A percentile compares a stretch with the other conserved stretches of the same genome.
phyloP scores from a whole-genome alignment of 1,139 yeast species.

The Lizanozyma gosingica region DNA sequence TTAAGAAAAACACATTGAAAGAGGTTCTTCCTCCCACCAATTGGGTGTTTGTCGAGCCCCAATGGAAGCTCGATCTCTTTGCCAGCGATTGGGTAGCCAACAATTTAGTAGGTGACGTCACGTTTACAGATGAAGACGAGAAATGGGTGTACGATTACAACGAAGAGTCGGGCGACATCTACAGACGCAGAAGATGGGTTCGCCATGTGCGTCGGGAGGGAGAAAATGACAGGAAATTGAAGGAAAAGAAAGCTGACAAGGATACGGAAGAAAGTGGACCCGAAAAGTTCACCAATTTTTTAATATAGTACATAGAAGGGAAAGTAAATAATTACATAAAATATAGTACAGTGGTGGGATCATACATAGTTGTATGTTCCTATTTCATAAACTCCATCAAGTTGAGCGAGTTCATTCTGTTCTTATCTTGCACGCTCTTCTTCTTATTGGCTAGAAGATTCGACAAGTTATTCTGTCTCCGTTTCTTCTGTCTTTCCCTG shows the following conservation, averaged over 20 bases:
- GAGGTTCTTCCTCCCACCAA: slow-evolving; percentile 36
- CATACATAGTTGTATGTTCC: too few relatives aligned
- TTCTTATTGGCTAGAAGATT: not conserved
- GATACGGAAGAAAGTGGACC: slow-evolving; percentile 1
- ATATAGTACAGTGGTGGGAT: too few relatives aligned
- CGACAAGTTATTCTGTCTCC: not conserved
- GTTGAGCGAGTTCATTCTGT: slow-evolving; percentile 3
- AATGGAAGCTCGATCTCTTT: slow-evolving; percentile 55
- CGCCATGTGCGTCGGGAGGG: not conserved
- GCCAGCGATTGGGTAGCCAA: slow-evolving; percentile 50
- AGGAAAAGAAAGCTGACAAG: slow-evolving; percentile 1
- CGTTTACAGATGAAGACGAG: slow-evolving; percentile 54
- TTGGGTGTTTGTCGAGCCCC: slow-evolving; percentile 38
- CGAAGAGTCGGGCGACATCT: slow-evolving; percentile 3
- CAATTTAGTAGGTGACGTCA: slow-evolving; percentile 42
- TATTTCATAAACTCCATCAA: slow-evolving; percentile 9
- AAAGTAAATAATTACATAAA: too few relatives aligned
- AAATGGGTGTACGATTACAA: slow-evolving; percentile 68
- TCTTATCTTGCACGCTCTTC: not conserved
- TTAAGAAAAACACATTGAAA: not conserved
- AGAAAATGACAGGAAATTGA: not conserved
- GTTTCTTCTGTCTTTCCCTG: not conserved
- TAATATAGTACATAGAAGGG: not conserved
- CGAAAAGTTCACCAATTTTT: not conserved
- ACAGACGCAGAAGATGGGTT: slow-evolving; percentile 1